phyloP scores from a whole-genome alignment of 129 eudicot genomes.

The Artemisia argyi region DNA sequence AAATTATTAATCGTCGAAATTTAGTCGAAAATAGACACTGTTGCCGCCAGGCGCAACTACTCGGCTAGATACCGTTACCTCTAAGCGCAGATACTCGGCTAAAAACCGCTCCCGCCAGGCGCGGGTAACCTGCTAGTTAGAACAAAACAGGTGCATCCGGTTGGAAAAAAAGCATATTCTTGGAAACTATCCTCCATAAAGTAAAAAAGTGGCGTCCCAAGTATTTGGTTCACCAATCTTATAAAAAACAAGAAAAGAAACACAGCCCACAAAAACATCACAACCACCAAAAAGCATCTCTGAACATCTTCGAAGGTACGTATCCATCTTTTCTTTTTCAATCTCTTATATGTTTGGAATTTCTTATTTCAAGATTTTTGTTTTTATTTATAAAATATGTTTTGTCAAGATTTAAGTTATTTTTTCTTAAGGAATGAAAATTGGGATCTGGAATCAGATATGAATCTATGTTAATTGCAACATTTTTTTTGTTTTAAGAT shows the following conservation, averaged over 20 bases:
- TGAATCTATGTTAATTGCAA: conserved; percentile 5
- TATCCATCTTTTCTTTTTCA: conserved; percentile 22
- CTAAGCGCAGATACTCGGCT: too few species aligned
- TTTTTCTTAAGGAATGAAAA: background rate
- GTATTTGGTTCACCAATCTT: too few species aligned
- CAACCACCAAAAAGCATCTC: conserved; percentile 23
- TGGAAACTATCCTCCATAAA: conserved; percentile 14
- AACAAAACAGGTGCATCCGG: too few species aligned
- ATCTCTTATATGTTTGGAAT: background rate
- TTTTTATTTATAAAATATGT: background rate
- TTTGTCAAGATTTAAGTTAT: background rate
- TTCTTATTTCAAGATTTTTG: background rate
- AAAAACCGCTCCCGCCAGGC: conserved; percentile 7
- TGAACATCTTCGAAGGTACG: conserved; percentile 30
- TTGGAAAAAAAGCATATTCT: conserved; percentile 18
- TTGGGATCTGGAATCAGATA: too few species aligned
- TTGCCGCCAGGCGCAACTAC: too few species aligned
- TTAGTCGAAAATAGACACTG: too few species aligned
- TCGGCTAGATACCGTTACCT: too few species aligned
- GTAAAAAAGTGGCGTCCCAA: conserved; percentile 34
- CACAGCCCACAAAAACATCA: background rate
- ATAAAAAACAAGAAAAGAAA: background rate
- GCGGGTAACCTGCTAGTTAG: background rate
- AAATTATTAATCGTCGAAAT: too few species aligned
- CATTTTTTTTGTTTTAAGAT: conserved; percentile 4